These are phyloP conservation scores for Colletotrichum tropicicola DNA, from an alignment of 2,329 filamentous ascomycete species.

Conservation along the genomic window DNA sequence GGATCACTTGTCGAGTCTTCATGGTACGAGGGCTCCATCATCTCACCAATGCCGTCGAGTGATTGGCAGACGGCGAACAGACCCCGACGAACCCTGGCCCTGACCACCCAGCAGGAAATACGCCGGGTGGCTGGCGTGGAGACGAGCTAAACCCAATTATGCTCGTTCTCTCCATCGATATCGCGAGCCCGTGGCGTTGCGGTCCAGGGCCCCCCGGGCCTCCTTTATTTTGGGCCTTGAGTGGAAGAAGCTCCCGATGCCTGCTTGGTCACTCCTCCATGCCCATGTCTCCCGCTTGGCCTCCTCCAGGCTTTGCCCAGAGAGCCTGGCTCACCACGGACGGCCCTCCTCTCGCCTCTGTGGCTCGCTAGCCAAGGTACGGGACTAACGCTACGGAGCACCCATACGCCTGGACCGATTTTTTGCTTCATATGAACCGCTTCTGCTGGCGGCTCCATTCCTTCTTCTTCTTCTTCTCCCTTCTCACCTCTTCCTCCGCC, in stretches of 20 bases:
- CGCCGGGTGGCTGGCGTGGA: constrained; percentile 32
- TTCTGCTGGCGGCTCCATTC: constrained; percentile 18
- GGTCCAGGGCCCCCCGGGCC: constrained; percentile 22
- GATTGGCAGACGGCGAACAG: constrained; percentile 23
- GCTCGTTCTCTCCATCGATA: constrained; percentile 16
- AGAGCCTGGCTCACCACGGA: constrained; percentile 5
- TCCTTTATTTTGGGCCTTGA: constrained; percentile 27
- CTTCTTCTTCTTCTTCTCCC: constrained; percentile 7
- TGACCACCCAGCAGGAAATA: constrained; percentile 22
- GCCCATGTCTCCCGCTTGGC: constrained; percentile 5
- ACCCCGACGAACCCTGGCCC: constrained; percentile 13
- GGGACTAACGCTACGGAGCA: constrained; percentile 15
- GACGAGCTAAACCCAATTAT: constrained; percentile 28
- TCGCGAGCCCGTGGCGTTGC: constrained; percentile 24
- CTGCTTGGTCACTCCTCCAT: background rate
- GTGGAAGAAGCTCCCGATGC: constrained; percentile 14
- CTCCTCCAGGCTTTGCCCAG: background rate
- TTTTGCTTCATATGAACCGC: constrained; percentile 29
- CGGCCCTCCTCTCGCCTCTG: background rate
- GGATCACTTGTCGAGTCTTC: constrained; percentile 4
- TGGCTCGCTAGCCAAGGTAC: background rate
- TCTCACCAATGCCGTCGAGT: background rate
- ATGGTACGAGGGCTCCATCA: constrained; percentile 16
- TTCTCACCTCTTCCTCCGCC: constrained; percentile 1
- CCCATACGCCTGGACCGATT: constrained; percentile 13